Percentiles rank a stretch among this genome's conserved stretches.
Conservation (phyloP, 495 filamentous ascomycete genomes). For the Aspergillus incahuasiensis region DNA sequence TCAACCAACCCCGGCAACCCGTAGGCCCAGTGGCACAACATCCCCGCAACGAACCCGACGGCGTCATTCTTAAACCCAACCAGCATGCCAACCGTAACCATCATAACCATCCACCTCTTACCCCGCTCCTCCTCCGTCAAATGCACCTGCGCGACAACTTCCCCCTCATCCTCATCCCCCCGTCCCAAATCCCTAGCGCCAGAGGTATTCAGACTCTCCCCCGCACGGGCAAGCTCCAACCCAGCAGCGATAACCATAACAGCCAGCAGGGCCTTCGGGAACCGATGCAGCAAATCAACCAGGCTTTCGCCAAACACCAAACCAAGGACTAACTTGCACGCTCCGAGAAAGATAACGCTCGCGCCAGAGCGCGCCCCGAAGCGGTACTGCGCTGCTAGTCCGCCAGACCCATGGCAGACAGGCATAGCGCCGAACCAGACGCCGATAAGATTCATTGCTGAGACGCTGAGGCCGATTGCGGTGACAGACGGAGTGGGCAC, state of each 20-base stretch:
- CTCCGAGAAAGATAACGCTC: conserved; percentile 72
- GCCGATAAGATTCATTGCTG: conserved; percentile 73
- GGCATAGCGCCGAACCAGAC: conserved; percentile 96
- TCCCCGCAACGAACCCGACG: conserved; percentile 77
- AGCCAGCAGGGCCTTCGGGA: conserved; percentile 70
- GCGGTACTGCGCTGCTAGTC: conserved; percentile 80
- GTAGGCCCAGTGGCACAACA: conserved; percentile 62
- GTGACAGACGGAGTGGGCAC: conserved; percentile 63
- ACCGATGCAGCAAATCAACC: conserved; percentile 58
- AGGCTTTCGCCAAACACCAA: conserved; percentile 66
- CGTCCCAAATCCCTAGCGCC: conserved; percentile 57
- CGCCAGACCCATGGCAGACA: conserved; percentile 89
- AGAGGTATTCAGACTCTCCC: conserved; percentile 70
- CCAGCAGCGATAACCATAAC: conserved; percentile 88
- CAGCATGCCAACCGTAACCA: conserved; percentile 73
- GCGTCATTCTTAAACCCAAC: conserved; percentile 88
- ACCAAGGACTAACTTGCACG: conserved; percentile 71
- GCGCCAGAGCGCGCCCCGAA: conserved; percentile 88
- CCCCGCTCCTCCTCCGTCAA: conserved; percentile 57
- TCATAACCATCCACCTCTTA: conserved; percentile 80
- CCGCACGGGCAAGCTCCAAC: conserved; percentile 77
- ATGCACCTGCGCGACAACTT: conserved; percentile 32
- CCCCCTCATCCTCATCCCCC: conserved; percentile 19
- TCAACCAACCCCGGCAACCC: conserved; percentile 31
- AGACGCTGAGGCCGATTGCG: conserved; percentile 72